Evolutionary conservation across 345 rosid genomes (phyloP).

Genomic region (Cardamine occulta): DNA sequence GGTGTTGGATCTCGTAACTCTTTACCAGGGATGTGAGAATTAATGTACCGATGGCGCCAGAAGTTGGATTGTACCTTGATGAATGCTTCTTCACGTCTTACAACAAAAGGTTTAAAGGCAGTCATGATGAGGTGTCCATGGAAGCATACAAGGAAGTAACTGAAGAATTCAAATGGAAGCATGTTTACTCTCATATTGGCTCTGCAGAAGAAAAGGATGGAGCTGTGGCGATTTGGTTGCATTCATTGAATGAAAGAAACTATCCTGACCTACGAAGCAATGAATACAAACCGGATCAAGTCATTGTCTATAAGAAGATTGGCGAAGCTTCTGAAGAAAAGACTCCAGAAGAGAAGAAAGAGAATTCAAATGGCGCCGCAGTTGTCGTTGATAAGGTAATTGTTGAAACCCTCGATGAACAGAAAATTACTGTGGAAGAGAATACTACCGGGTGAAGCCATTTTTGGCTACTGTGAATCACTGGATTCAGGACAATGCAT

Average conservation of each 20-base stretch:
- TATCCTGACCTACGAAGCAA: slow-evolving; percentile 60
- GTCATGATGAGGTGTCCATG: slow-evolving; percentile 87
- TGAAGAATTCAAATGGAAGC: slow-evolving; percentile 78
- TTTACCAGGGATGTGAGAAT: slow-evolving; percentile 63
- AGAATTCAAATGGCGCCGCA: slow-evolving; percentile 5
- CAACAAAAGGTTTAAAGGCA: slow-evolving; percentile 79
- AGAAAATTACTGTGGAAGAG: background rate
- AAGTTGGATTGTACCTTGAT: slow-evolving; percentile 92
- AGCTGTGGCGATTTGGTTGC: slow-evolving; percentile 86
- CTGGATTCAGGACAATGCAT: slow-evolving; percentile 24
- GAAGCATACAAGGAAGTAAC: slow-evolving; percentile 71
- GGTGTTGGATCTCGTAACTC: background rate
- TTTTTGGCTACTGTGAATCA: background rate
- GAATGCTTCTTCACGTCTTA: slow-evolving; percentile 88
- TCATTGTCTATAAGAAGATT: slow-evolving; percentile 43
- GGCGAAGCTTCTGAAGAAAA: slow-evolving; percentile 24
- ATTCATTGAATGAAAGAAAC: slow-evolving; percentile 84
- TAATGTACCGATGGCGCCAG: slow-evolving; percentile 93
- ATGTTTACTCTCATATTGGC: slow-evolving; percentile 82
- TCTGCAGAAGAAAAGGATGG: slow-evolving; percentile 84
- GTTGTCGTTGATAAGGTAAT: slow-evolving; percentile 6
- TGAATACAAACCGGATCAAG: slow-evolving; percentile 37
- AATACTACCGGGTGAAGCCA: slow-evolving; percentile 13
- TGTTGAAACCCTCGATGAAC: slow-evolving; percentile 30
- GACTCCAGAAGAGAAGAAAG: slow-evolving; percentile 33